Evolutionary conservation across 1,284 basidiomycete genomes (phyloP).

Genomic region (Xerocomus nothofagi): DNA sequence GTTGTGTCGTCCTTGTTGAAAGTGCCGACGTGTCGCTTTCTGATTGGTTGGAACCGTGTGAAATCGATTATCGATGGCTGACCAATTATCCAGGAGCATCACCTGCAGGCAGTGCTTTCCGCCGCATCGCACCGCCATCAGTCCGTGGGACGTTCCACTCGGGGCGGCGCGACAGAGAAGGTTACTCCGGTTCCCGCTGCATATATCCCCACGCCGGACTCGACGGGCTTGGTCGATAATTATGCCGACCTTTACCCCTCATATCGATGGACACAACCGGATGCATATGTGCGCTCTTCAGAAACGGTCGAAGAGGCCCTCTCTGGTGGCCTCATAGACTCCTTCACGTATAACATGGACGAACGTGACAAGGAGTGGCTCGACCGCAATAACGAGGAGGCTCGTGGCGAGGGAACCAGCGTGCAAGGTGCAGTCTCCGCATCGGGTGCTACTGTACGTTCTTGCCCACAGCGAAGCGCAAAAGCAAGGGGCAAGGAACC

Average conservation of each 20-base stretch:
- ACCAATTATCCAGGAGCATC: conserved; percentile 82
- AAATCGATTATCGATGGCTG: conserved; percentile 60
- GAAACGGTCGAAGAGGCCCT: conserved; percentile 85
- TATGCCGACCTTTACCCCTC: conserved; percentile 74
- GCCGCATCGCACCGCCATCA: conserved; percentile 65
- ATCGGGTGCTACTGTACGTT: conserved; percentile 46
- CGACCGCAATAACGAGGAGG: conserved; percentile 86
- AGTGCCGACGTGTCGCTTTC: conserved; percentile 42
- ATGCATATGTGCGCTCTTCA: conserved; percentile 82
- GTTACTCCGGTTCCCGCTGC: conserved; percentile 52
- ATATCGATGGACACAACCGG: conserved; percentile 72
- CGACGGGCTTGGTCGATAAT: conserved; percentile 76
- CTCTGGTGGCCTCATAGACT: conserved; percentile 56
- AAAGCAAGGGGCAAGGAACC: conserved; percentile 81
- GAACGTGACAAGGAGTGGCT: conserved; percentile 97
- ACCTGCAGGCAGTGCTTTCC: conserved; percentile 83
- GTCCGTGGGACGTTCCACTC: conserved; percentile 42
- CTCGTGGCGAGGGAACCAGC: conserved; percentile 82
- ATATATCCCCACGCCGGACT: conserved; percentile 92
- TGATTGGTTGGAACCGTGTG: conserved; percentile 49
- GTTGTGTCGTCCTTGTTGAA: conserved; percentile 47
- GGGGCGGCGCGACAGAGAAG: conserved; percentile 45
- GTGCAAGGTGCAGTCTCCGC: conserved; percentile 65
- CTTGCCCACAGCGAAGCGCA: conserved; percentile 59
- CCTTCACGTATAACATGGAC: conserved; percentile 91